A percentile compares a stretch with the other conserved stretches of the same genome.
Evolutionary conservation across 352 stramenopile species (phyloP).

Genomic region (Thalassiosira oceanica): DNA sequence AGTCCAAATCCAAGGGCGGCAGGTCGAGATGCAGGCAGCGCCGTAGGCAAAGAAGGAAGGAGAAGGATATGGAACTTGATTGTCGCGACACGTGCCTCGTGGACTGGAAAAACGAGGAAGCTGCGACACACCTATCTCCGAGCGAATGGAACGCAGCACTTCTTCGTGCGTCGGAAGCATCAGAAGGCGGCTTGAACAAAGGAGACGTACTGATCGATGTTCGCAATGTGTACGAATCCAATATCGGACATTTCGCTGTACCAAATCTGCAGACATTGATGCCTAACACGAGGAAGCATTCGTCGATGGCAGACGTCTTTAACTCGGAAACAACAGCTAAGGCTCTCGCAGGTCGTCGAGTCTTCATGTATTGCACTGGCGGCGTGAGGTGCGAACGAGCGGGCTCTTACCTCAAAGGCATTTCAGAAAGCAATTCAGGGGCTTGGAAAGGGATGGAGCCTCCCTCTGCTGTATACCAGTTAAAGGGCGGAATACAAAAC

Average conservation of each 20-base stretch:
- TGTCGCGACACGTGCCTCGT: slow-evolving; percentile 12
- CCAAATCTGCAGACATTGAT: slow-evolving; percentile 58
- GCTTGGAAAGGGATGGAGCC: slow-evolving; percentile 39
- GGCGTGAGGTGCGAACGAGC: slow-evolving; percentile 82
- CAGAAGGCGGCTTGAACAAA: background rate
- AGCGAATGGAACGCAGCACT: slow-evolving; percentile 71
- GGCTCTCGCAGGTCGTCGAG: slow-evolving; percentile 67
- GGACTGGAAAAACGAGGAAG: slow-evolving; percentile 34
- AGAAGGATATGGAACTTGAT: slow-evolving; percentile 4
- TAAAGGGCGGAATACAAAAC: slow-evolving; percentile 82
- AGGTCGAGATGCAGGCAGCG: slow-evolving; percentile 38
- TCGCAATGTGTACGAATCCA: slow-evolving; percentile 75
- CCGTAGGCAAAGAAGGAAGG: slow-evolving; percentile 30
- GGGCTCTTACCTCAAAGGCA: slow-evolving; percentile 67
- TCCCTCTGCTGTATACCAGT: slow-evolving; percentile 71
- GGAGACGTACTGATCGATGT: slow-evolving; percentile 62
- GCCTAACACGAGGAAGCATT: slow-evolving; percentile 80
- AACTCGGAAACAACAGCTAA: slow-evolving; percentile 44
- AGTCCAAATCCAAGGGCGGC: slow-evolving; percentile 13
- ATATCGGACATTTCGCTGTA: slow-evolving; percentile 67
- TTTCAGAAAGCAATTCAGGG: slow-evolving; percentile 46
- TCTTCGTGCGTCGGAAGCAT: slow-evolving; percentile 1
- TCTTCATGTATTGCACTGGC: slow-evolving; percentile 77
- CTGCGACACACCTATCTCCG: slow-evolving; percentile 55
- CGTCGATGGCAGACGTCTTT: slow-evolving; percentile 58